A percentile compares a stretch with the other conserved stretches of the same genome.
Conservation (phyloP, 2,329 filamentous ascomycete species). For the Aspergillus novoparasiticus region DNA sequence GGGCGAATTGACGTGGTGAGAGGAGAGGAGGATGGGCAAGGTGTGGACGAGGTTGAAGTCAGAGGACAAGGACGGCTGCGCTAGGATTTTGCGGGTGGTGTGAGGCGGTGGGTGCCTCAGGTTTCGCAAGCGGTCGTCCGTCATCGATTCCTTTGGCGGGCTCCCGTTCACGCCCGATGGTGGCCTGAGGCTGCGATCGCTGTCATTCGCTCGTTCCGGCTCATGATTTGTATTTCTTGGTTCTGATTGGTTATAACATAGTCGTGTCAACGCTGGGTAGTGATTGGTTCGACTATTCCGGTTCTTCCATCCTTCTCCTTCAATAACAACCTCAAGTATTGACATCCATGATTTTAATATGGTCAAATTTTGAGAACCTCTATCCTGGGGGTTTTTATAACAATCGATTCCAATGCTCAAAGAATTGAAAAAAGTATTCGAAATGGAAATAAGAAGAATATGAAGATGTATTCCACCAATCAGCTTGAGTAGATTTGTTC, state of each 20-base stretch:
- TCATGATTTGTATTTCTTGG: constrained; percentile 27
- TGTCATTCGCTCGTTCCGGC: constrained; percentile 3
- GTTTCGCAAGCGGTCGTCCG: constrained; percentile 8
- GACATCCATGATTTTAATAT: not conserved
- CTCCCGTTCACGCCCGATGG: constrained; percentile 25
- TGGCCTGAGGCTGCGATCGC: constrained; percentile 30
- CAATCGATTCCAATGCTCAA: not conserved
- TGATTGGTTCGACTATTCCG: not conserved
- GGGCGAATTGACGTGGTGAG: constrained; percentile 27
- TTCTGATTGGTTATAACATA: constrained; percentile 29
- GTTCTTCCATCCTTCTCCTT: constrained; percentile 15
- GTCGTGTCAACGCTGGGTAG: not conserved
- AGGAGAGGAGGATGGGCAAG: constrained; percentile 20
- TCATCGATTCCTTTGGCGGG: constrained; percentile 19
- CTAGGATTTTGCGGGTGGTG: constrained; percentile 45
- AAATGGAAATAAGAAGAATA: not conserved
- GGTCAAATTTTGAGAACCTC: not conserved
- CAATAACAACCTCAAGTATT: constrained; percentile 7
- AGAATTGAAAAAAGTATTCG: not conserved
- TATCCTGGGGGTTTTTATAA: not conserved
- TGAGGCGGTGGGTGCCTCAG: constrained; percentile 33
- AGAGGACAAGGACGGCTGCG: constrained; percentile 24
- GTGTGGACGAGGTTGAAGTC: constrained; percentile 28
- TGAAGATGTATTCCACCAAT: not conserved
- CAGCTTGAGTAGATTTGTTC: not conserved